phyloP scores from a whole-genome alignment of 306 rosid genomes.

The Cotoneaster glaucophyllus region DNA sequence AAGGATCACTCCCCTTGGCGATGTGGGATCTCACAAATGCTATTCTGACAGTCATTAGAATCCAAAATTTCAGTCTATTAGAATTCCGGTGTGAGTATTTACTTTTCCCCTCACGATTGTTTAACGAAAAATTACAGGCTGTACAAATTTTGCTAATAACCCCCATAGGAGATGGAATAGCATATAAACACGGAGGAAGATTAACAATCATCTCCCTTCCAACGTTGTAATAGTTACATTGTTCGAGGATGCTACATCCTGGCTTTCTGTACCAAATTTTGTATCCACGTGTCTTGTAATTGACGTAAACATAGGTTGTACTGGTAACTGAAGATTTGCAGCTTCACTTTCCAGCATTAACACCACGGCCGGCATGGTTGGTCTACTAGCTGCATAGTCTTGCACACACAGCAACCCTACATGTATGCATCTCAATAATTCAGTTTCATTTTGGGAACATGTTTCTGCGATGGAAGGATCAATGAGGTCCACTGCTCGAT shows the following conservation, averaged over 20 bases:
- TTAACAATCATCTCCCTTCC: conserved; percentile 37
- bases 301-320: conserved; percentile 60
- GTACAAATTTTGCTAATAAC: neutral
- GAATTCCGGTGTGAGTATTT: neutral
- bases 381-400: conserved; percentile 69
- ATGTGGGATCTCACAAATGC: no score
- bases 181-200: conserved; percentile 5
- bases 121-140: neutral
- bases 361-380: conserved; percentile 66
- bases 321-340: conserved; percentile 49
- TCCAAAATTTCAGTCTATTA: neutral
- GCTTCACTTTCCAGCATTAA: conserved; percentile 80
- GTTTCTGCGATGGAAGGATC: conserved; percentile 53
- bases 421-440: conserved; percentile 61
- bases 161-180: neutral
- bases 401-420: conserved; percentile 80
- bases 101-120: neutral
- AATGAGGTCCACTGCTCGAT: conserved; percentile 46
- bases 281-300: conserved; percentile 41
- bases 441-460: conserved; percentile 30
- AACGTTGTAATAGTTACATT: conserved; percentile 58
- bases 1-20: no score
- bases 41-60: neutral
- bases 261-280: conserved; percentile 35
- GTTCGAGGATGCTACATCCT: conserved; percentile 41